These are phyloP conservation scores for Penicillium sclerotigenum DNA, from an alignment of 2,329 filamentous ascomycete genomes.

Conservation along the genomic window DNA sequence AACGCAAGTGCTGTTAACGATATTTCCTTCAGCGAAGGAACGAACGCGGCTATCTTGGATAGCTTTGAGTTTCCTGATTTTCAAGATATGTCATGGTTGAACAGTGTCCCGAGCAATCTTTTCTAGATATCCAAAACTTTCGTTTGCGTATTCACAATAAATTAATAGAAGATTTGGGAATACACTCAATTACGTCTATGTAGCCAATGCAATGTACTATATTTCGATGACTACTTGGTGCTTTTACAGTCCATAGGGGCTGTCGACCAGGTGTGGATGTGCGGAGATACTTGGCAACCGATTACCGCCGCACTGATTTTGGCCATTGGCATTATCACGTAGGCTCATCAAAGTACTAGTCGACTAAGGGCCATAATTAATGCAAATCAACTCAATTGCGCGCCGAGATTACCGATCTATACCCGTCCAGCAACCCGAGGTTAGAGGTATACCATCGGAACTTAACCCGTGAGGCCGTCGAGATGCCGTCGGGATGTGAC, in stretches of 20 bases:
- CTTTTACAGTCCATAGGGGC: neutral
- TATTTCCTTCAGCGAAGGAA: conserved; percentile 28
- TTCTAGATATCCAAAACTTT: conserved; percentile 12
- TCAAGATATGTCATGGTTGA: conserved; percentile 37
- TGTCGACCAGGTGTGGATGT: conserved; percentile 4
- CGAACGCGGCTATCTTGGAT: conserved; percentile 25
- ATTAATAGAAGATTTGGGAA: neutral
- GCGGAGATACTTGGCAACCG: neutral
- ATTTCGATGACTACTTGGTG: neutral
- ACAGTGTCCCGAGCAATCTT: conserved; percentile 33
- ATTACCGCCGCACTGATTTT: neutral
- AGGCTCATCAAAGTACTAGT: neutral
- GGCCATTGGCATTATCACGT: neutral
- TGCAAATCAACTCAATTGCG: neutral
- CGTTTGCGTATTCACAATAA: neutral
- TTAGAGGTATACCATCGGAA: conserved; percentile 2
- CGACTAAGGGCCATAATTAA: neutral
- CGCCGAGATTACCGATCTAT: neutral
- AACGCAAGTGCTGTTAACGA: conserved; percentile 16
- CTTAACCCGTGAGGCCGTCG: too few relatives aligned
- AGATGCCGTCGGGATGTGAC: neutral
- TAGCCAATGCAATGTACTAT: too few relatives aligned
- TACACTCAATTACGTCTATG: neutral
- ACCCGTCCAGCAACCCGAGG: conserved; percentile 1
- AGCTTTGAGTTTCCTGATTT: conserved; percentile 30